phyloP scores from a whole-genome alignment of 208 protist species.

The Trypanosoma congolense region DNA sequence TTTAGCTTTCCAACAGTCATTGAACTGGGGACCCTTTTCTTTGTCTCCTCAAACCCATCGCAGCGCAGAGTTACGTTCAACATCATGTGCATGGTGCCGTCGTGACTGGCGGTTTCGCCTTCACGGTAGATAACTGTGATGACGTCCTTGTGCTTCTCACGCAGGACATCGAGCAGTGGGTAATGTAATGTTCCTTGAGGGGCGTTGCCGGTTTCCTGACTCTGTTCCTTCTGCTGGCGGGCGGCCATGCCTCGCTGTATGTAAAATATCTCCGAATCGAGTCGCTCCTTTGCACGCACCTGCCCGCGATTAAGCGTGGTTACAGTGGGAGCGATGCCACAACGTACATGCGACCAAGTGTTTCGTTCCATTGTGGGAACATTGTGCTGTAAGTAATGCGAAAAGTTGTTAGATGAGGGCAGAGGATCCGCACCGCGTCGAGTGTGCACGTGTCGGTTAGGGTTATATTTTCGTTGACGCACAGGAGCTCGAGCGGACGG shows the following conservation, averaged over 20 bases:
- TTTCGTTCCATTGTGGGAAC: slow-evolving; percentile 75
- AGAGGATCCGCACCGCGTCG: slow-evolving; percentile 60
- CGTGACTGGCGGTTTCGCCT: slow-evolving; percentile 56
- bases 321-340: slow-evolving; percentile 78
- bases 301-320: slow-evolving; percentile 69
- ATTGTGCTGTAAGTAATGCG: slow-evolving; percentile 74
- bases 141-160: slow-evolving; percentile 81
- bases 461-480: slow-evolving; percentile 68
- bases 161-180: slow-evolving; percentile 48
- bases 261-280: slow-evolving; percentile 86
- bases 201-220: background rate
- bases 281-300: slow-evolving; percentile 74
- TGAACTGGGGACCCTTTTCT: slow-evolving; percentile 65
- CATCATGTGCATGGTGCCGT: slow-evolving; percentile 60
- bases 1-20: slow-evolving; percentile 79
- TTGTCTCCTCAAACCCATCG: slow-evolving; percentile 21
- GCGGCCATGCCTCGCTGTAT: slow-evolving; percentile 71
- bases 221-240: too few species aligned
- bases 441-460: slow-evolving; percentile 43
- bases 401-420: slow-evolving; percentile 51
- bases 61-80: slow-evolving; percentile 57
- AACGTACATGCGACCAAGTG: slow-evolving; percentile 80
- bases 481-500: slow-evolving; percentile 46
- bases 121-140: slow-evolving; percentile 76
- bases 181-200: slow-evolving; percentile 23